Evolutionary conservation across 768 basidiomycete genomes (phyloP).

Genomic region (Psilocybe tampanensis): DNA sequence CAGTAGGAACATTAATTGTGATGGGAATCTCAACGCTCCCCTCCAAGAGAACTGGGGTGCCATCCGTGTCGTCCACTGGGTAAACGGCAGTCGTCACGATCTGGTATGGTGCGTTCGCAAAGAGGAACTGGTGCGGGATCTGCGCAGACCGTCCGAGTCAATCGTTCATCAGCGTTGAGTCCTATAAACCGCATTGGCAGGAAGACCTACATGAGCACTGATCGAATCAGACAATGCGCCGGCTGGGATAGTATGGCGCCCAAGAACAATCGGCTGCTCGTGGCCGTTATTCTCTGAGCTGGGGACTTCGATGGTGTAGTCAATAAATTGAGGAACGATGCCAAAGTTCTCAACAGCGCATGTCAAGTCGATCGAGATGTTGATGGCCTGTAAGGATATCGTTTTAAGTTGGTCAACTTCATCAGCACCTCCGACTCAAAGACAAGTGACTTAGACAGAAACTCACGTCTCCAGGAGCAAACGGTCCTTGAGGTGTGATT

Average conservation of each 20-base stretch:
- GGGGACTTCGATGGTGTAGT: conserved; percentile 9
- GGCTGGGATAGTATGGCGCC: not conserved
- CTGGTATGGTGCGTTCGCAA: not conserved
- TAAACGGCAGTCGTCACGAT: not conserved
- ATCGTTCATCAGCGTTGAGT: too few relatives aligned
- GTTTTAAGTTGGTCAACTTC: too few relatives aligned
- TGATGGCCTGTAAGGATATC: not conserved
- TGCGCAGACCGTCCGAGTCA: too few relatives aligned
- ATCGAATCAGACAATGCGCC: conserved; percentile 6
- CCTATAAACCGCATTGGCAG: too few relatives aligned
- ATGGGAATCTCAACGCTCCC: not conserved
- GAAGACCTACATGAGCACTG: conserved; percentile 2
- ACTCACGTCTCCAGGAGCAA: not conserved
- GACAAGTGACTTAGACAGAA: too few relatives aligned
- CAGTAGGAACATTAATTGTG: not conserved
- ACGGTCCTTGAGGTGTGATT: not conserved
- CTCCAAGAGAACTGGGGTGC: not conserved
- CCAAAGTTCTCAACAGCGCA: conserved; percentile 5
- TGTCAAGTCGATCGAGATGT: conserved; percentile 6
- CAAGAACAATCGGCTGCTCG: conserved; percentile 9
- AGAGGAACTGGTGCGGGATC: not conserved
- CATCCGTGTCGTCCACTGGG: not conserved
- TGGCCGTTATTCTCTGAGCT: conserved; percentile 5
- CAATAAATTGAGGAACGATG: conserved; percentile 6
- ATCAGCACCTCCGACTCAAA: too few relatives aligned